Evolutionary conservation across 2,329 filamentous ascomycete genomes (phyloP).

Genomic region (Trichoderma koningii): DNA sequence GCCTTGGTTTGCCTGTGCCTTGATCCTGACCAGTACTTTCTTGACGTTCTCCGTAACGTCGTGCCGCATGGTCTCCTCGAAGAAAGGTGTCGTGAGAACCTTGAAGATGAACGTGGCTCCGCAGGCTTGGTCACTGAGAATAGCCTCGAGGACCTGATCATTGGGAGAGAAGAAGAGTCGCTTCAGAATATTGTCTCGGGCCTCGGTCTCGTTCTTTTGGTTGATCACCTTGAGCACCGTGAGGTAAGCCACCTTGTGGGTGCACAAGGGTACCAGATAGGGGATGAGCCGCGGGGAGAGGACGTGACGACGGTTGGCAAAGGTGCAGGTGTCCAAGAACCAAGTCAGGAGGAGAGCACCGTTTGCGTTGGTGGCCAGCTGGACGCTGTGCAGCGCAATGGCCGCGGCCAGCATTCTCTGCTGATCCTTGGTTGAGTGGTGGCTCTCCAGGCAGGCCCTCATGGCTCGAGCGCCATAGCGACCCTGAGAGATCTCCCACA

Average conservation of each 20-base stretch:
- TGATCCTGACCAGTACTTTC: constrained; percentile 82
- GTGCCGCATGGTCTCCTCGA: constrained; percentile 84
- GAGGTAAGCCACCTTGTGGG: constrained; percentile 96
- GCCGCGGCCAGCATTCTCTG: constrained; percentile 91
- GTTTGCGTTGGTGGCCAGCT: constrained; percentile 94
- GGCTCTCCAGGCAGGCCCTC: constrained; percentile 94
- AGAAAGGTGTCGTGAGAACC: constrained; percentile 94
- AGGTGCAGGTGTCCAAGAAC: constrained; percentile 98
- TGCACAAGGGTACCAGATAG: constrained; percentile 91
- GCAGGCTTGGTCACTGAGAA: constrained; percentile 86
- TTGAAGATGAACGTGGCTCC: constrained; percentile 98
- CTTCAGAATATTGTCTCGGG: constrained; percentile 83
- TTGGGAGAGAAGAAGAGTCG: constrained; percentile 90
- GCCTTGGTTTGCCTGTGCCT: constrained; percentile 89
- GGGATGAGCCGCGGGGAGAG: constrained; percentile 89
- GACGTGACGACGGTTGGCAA: constrained; percentile 86
- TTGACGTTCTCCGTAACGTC: constrained; percentile 93
- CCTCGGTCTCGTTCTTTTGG: constrained; percentile 91
- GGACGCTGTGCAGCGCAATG: constrained; percentile 95
- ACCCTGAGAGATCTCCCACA: constrained; percentile 93
- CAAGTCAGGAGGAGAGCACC: constrained; percentile 91
- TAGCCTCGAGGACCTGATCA: constrained; percentile 84
- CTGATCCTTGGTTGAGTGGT: constrained; percentile 92
- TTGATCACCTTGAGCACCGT: constrained; percentile 98
- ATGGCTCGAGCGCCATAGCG: constrained; percentile 94